phyloP scores from a whole-genome alignment of 1,284 basidiomycete genomes.

The Ceratobasidium theobromae region DNA sequence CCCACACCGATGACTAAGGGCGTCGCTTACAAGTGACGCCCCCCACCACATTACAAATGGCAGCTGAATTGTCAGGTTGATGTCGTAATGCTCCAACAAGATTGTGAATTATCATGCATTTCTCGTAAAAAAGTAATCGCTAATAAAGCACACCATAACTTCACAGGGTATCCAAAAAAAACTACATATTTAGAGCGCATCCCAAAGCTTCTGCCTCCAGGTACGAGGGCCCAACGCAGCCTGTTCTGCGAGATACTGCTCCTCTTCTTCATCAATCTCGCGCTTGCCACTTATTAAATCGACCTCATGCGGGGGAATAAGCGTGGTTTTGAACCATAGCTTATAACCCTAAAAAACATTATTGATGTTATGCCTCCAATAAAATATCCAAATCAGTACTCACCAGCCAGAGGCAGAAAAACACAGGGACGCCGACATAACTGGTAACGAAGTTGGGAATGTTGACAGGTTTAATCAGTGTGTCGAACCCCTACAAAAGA shows the following conservation, averaged over 20 bases:
- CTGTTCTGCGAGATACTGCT: constrained; percentile 49
- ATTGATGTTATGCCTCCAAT: neutral
- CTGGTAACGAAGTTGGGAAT: constrained; percentile 60
- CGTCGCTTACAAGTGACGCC: neutral
- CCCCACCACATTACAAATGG: neutral
- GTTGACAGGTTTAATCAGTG: constrained; percentile 55
- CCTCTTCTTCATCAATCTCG: constrained; percentile 67
- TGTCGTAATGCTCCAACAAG: neutral
- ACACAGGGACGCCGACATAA: constrained; percentile 47
- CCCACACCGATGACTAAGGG: no score
- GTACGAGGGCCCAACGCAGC: constrained; percentile 38
- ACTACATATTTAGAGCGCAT: constrained; percentile 32
- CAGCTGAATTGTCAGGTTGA: neutral
- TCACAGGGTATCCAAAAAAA: neutral
- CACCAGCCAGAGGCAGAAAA: constrained; percentile 56
- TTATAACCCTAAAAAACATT: constrained; percentile 53
- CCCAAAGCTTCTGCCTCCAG: constrained; percentile 37
- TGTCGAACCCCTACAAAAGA: constrained; percentile 56
- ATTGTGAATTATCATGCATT: no score
- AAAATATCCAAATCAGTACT: neutral
- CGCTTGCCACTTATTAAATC: constrained; percentile 64
- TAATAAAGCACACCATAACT: neutral
- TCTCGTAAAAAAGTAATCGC: no score
- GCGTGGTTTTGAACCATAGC: constrained; percentile 52
- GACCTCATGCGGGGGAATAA: constrained; percentile 56